Evolutionary conservation across 306 rosid genomes (phyloP).

Genomic region (Potentilla sterilis): DNA sequence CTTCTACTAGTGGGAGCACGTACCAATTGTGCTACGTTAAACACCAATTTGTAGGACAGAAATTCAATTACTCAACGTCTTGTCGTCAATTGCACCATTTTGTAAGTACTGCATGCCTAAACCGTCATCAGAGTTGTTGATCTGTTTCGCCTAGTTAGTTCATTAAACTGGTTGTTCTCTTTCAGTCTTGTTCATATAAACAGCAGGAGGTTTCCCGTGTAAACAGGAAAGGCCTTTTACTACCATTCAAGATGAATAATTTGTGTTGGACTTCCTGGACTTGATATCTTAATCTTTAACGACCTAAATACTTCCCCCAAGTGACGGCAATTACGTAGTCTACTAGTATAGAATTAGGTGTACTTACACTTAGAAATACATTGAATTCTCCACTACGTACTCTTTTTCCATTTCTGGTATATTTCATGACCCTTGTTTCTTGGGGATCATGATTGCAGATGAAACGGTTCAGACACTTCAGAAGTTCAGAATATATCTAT

Average conservation of each 20-base stretch:
- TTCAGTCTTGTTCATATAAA: not conserved
- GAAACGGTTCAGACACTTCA: not conserved
- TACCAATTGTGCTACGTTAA: too few species aligned
- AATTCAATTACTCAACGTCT: too few species aligned
- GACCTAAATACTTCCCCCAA: not conserved
- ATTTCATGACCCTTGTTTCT: not conserved
- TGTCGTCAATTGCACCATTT: too few species aligned
- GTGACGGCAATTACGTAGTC: not conserved
- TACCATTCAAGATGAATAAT: not conserved
- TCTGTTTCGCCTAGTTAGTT: too few species aligned
- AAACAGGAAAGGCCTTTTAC: not conserved
- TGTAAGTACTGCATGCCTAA: too few species aligned
- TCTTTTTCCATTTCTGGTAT: not conserved
- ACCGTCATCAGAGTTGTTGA: too few species aligned
- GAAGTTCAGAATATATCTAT: not conserved
- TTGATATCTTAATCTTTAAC: not conserved
- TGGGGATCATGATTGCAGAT: not conserved
- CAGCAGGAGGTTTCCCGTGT: not conserved
- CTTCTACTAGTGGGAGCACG: too few species aligned
- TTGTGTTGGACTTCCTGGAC: not conserved
- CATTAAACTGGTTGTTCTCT: too few species aligned
- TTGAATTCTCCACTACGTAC: not conserved
- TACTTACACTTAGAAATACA: constrained; percentile 3
- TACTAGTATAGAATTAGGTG: not conserved
- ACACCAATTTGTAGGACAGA: too few species aligned